Percentiles rank a stretch among this genome's conserved stretches.
phyloP scores from a whole-genome alignment of 148 eudicot genomes.

The Persicaria maculosa region DNA sequence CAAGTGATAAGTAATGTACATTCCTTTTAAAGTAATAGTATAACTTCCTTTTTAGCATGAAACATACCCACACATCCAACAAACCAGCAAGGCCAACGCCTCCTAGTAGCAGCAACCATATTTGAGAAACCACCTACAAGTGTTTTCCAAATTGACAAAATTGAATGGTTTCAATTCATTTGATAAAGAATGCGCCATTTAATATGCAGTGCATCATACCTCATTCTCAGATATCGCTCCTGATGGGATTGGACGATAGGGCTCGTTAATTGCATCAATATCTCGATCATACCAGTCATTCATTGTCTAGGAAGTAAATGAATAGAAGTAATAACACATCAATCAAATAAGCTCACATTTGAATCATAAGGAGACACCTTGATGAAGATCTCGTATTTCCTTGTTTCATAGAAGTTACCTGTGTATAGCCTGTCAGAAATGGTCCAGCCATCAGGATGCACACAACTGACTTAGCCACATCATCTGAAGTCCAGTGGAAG shows the following conservation, averaged over 20 bases:
- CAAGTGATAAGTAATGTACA: background rate
- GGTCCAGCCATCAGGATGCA: conserved; percentile 98
- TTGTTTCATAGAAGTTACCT: conserved; percentile 34
- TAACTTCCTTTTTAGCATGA: conserved; percentile 2
- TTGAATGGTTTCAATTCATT: background rate
- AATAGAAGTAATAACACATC: background rate
- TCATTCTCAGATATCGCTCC: conserved; percentile 85
- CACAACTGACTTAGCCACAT: conserved; percentile 81
- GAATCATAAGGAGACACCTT: background rate
- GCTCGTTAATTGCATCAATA: conserved; percentile 95
- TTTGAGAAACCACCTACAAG: conserved; percentile 81
- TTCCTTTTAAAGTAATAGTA: conserved; percentile 4
- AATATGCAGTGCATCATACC: conserved; percentile 27
- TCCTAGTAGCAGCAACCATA: conserved; percentile 82
- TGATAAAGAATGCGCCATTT: background rate
- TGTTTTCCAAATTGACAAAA: conserved; percentile 12
- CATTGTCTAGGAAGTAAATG: conserved; percentile 46
- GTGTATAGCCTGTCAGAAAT: conserved; percentile 88
- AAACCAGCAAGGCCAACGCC: conserved; percentile 80
- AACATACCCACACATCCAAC: conserved; percentile 88
- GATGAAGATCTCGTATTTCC: conserved; percentile 2
- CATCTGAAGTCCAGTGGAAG: conserved; percentile 85
- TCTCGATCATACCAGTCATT: conserved; percentile 99
- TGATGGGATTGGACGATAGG: conserved; percentile 97
- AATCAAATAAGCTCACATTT: background rate